phyloP scores from a whole-genome alignment of 1,284 basidiomycete genomes.

The Cutaneotrichosporon mucoides region DNA sequence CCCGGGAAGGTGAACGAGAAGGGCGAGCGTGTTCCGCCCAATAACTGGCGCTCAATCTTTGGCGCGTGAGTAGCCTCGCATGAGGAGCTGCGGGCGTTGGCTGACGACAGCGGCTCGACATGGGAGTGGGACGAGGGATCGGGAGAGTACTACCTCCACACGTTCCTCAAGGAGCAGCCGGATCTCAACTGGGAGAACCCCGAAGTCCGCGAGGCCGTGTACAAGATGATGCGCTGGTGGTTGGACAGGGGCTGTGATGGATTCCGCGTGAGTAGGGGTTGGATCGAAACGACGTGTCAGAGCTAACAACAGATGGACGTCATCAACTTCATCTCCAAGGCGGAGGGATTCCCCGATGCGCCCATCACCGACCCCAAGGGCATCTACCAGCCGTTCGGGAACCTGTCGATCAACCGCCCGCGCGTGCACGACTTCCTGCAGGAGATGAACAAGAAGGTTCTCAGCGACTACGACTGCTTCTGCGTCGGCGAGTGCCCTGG shows the following conservation, averaged over 20 bases:
- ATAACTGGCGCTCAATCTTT: constrained; percentile 52
- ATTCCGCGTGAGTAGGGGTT: constrained; percentile 34
- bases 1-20: constrained; percentile 35
- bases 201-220: constrained; percentile 41
- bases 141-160: constrained; percentile 52
- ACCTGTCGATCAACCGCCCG: constrained; percentile 51
- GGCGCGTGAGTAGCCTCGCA: constrained; percentile 24
- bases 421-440: constrained; percentile 63
- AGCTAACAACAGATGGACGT: constrained; percentile 7
- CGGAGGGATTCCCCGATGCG: constrained; percentile 62
- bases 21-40: constrained; percentile 44
- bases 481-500: constrained; percentile 17
- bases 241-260: constrained; percentile 52
- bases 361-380: constrained; percentile 54
- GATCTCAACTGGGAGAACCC: constrained; percentile 51
- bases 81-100: too few relatives aligned
- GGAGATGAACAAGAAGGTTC: constrained; percentile 62
- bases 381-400: constrained; percentile 52
- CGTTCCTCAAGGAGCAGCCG: constrained; percentile 33
- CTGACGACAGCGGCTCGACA: constrained; percentile 21
- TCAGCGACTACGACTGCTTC: constrained; percentile 34
- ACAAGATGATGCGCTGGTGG: constrained; percentile 52
- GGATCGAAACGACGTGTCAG: too few relatives aligned
- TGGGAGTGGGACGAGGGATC: constrained; percentile 53
- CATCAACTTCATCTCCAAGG: constrained; percentile 20